phyloP scores from a whole-genome alignment of 139 green algal genomes.

The Pycnococcus provasolii region DNA sequence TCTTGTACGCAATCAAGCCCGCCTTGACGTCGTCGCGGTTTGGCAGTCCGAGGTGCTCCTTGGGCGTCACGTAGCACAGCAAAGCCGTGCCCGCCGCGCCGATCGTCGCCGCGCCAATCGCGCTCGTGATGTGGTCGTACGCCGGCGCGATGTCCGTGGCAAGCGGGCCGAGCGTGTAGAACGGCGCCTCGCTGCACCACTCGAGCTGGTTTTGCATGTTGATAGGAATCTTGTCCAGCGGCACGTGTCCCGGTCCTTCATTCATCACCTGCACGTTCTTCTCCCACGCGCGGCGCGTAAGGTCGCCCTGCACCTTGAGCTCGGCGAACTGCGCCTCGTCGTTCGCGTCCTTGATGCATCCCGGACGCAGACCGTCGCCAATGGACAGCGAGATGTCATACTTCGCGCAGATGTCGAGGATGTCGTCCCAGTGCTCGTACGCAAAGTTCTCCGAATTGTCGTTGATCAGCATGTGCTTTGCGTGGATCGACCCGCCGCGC shows the following conservation, averaged over 20 bases:
- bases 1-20: constrained; percentile 96
- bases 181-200: constrained; percentile 85
- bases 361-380: constrained; percentile 79
- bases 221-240: constrained; percentile 83
- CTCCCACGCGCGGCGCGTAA: constrained; percentile 83
- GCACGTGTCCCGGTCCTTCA: constrained; percentile 87
- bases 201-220: constrained; percentile 80
- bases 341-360: constrained; percentile 80
- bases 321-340: constrained; percentile 91
- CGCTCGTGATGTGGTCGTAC: constrained; percentile 96
- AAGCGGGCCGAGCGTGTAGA: constrained; percentile 94
- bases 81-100: constrained; percentile 76
- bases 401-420: constrained; percentile 84
- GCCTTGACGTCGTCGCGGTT: constrained; percentile 75
- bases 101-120: constrained; percentile 90
- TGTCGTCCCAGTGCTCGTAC: constrained; percentile 95
- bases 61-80: constrained; percentile 96
- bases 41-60: constrained; percentile 94
- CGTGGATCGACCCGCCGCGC: constrained; percentile 87
- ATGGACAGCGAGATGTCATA: constrained; percentile 87
- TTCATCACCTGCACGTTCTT: constrained; percentile 96
- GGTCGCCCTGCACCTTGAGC: constrained; percentile 85
- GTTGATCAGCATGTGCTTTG: constrained; percentile 56
- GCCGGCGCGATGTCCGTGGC: constrained; percentile 88
- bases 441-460: constrained; percentile 83